Evolutionary conservation across 2,329 filamentous ascomycete species (phyloP).

Genomic region (Sclerotinia glacialis): DNA sequence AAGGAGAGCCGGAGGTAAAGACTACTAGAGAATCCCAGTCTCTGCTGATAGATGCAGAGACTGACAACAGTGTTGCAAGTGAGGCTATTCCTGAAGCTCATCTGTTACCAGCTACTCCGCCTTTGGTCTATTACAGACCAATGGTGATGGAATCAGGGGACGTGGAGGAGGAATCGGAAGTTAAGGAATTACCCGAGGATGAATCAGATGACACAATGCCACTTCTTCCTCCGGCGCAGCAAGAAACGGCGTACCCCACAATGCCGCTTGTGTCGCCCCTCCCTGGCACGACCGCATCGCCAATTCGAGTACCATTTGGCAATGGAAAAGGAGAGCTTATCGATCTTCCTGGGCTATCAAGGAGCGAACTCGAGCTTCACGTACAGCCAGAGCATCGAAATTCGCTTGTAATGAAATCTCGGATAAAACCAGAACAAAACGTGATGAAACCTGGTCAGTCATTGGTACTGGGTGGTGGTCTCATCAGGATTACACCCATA

Average conservation of each 20-base stretch:
- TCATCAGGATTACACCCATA: constrained; percentile 81
- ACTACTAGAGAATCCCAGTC: neutral
- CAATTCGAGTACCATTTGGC: constrained; percentile 89
- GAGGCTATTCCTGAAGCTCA: neutral
- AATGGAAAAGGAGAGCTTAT: constrained; percentile 84
- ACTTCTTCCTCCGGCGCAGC: constrained; percentile 73
- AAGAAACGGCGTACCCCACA: constrained; percentile 70
- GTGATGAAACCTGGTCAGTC: constrained; percentile 74
- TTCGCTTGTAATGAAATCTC: constrained; percentile 74
- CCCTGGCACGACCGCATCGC: constrained; percentile 90
- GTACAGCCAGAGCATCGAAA: constrained; percentile 64
- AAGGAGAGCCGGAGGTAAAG: neutral
- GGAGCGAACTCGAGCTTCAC: constrained; percentile 68
- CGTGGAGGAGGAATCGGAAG: constrained; percentile 22
- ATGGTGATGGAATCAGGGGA: constrained; percentile 22
- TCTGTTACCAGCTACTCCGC: too few species aligned
- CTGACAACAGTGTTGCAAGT: neutral
- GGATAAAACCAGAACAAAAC: constrained; percentile 70
- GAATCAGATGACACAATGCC: constrained; percentile 38
- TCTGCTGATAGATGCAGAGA: neutral
- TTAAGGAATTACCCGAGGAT: neutral
- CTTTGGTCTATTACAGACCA: neutral
- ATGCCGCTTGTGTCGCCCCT: constrained; percentile 86
- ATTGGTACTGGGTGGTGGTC: constrained; percentile 70
- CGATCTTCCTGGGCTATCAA: constrained; percentile 81